Conservation (phyloP, 441 rosid genomes). For the Euphorbia corollata region DNA sequence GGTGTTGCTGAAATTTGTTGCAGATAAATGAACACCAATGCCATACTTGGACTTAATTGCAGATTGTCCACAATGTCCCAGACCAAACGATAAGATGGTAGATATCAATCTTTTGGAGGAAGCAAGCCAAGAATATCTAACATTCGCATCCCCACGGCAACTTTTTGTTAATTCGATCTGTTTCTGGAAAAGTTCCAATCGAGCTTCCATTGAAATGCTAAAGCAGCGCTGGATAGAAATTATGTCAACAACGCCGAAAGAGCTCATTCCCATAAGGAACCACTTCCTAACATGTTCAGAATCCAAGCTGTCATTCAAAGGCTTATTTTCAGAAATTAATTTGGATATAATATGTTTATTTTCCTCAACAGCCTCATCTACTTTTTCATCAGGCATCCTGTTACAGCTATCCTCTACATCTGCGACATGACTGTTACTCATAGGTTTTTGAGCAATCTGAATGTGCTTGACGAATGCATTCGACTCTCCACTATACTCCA, state of each 20-base stretch:
- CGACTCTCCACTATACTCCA: conserved; percentile 79
- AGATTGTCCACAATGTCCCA: conserved; percentile 58
- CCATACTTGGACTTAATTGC: conserved; percentile 50
- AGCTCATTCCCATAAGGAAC: conserved; percentile 48
- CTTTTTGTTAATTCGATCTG: conserved; percentile 61
- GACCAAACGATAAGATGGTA: conserved; percentile 43
- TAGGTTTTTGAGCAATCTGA: conserved; percentile 37
- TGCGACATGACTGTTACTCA: conserved; percentile 19
- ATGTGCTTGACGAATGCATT: conserved; percentile 39
- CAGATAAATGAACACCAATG: conserved; percentile 75
- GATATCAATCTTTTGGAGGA: conserved; percentile 44
- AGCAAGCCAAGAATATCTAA: conserved; percentile 88
- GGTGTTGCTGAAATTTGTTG: conserved; percentile 42
- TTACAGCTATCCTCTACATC: conserved; percentile 45
- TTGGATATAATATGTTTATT: conserved; percentile 23
- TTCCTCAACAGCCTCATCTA: conserved; percentile 30
- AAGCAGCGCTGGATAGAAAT: conserved; percentile 43
- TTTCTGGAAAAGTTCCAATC: conserved; percentile 63
- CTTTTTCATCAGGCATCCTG: conserved; percentile 35
- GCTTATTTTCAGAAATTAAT: conserved; percentile 11
- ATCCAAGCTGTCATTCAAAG: conserved; percentile 30
- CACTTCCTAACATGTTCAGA: conserved; percentile 37
- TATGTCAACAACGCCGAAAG: conserved; percentile 34
- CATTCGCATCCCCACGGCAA: conserved; percentile 73
- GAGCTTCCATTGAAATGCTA: conserved; percentile 38